Conservation (phyloP, 768 basidiomycete genomes). For the Suillus subluteus region DNA sequence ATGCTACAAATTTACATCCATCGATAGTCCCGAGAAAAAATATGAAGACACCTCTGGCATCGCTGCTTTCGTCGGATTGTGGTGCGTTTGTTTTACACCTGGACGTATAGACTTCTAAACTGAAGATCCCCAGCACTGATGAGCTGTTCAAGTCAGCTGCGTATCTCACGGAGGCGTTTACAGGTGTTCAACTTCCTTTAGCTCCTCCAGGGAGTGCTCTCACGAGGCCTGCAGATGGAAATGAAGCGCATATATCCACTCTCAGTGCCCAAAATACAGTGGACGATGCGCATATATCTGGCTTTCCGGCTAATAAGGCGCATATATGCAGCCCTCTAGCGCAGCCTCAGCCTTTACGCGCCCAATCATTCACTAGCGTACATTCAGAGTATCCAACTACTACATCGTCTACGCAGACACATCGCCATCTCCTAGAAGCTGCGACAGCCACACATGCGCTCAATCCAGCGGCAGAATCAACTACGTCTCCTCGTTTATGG, state of each 20-base stretch:
- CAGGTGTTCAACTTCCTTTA: slow-evolving; percentile 28
- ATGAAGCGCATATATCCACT: not conserved
- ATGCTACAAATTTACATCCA: not conserved
- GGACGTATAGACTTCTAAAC: not conserved
- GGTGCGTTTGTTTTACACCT: slow-evolving; percentile 43
- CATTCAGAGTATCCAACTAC: not conserved
- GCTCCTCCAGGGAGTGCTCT: not conserved
- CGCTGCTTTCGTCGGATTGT: slow-evolving; percentile 54
- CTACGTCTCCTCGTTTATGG: not conserved
- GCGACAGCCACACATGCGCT: not conserved
- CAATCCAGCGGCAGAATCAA: not conserved
- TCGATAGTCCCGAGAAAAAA: slow-evolving; percentile 38
- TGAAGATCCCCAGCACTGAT: slow-evolving; percentile 53
- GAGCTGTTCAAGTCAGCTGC: slow-evolving; percentile 78
- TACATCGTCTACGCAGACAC: not conserved
- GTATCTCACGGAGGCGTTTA: slow-evolving; percentile 72
- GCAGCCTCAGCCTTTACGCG: not conserved
- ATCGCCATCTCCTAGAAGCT: not conserved
- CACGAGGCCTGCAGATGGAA: not conserved
- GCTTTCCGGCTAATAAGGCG: not conserved
- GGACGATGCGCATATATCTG: not conserved
- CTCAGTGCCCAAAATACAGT: not conserved
- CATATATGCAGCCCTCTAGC: not conserved
- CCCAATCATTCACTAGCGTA: not conserved
- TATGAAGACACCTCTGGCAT: slow-evolving; percentile 68